Evolutionary conservation across 2,329 filamentous ascomycete genomes (phyloP).

Genomic region (Penicillium glabrum): DNA sequence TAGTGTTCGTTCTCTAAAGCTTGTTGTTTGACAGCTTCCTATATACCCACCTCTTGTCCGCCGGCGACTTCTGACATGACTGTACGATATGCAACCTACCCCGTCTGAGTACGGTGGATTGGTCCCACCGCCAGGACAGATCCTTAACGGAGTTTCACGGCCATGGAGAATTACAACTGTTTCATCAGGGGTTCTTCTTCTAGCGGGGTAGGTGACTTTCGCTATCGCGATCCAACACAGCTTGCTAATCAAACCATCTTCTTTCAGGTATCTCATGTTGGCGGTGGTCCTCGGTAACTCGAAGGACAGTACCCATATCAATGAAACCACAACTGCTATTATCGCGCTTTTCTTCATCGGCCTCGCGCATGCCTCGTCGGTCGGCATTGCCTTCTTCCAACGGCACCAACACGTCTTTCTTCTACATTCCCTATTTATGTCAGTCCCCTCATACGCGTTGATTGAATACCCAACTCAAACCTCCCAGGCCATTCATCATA

Average conservation of each 20-base stretch:
- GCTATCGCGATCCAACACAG: neutral
- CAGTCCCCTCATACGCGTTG: constrained; percentile 9
- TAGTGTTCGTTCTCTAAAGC: neutral
- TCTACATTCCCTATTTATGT: constrained; percentile 34
- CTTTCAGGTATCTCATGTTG: constrained; percentile 1
- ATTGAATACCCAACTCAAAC: constrained; percentile 17
- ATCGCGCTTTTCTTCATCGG: constrained; percentile 29
- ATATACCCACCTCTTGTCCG: neutral
- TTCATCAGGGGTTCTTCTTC: neutral
- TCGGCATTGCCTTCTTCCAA: constrained; percentile 26
- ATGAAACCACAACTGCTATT: constrained; percentile 24
- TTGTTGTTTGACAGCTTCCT: neutral
- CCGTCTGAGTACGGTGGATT: constrained; percentile 1
- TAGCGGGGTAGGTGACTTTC: neutral
- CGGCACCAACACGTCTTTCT: constrained; percentile 26
- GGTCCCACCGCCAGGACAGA: neutral
- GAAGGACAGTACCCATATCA: constrained; percentile 1
- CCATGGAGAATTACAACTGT: neutral
- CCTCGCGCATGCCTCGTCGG: constrained; percentile 25
- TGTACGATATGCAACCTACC: neutral
- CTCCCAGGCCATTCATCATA: constrained; percentile 18
- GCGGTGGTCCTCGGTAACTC: constrained; percentile 1
- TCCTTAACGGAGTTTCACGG: neutral
- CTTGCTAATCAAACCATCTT: neutral
- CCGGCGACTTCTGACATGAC: neutral